phyloP scores from a whole-genome alignment of 208 protist genomes.

The Acanthamoeba royreba region DNA sequence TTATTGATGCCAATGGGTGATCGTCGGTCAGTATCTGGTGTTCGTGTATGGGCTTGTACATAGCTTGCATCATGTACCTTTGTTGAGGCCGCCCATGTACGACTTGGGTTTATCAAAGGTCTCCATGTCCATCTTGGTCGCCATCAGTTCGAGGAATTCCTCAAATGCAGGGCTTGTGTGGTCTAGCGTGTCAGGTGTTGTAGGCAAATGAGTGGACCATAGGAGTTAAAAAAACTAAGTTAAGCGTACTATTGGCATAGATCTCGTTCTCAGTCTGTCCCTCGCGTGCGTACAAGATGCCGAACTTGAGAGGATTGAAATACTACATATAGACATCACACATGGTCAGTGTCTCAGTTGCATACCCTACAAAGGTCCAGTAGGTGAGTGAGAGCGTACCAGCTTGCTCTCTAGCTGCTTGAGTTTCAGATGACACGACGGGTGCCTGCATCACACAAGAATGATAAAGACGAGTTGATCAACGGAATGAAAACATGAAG shows the following conservation, averaged over 20 bases:
- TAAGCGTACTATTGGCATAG: not conserved
- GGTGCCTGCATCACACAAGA: no score
- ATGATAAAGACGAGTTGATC: no score
- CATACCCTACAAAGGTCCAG: no score
- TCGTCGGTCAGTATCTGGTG: not conserved
- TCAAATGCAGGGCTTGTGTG: not conserved
- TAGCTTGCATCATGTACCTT: no score
- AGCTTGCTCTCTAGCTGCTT: not conserved
- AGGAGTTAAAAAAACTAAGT: not conserved
- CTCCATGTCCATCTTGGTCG: not conserved
- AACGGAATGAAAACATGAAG: no score
- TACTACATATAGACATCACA: no score
- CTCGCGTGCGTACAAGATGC: not conserved
- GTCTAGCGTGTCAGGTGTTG: not conserved
- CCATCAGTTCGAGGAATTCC: not conserved
- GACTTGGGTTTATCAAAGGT: not conserved
- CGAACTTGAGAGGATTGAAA: not conserved
- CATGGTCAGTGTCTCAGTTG: not conserved
- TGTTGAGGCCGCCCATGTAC: not conserved
- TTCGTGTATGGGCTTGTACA: no score
- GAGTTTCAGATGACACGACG: not conserved
- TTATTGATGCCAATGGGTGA: no score
- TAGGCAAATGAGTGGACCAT: no score
- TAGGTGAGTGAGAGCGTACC: no score
- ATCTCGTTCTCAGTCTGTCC: conserved; percentile 7